Evolutionary conservation across 1,139 yeast species (phyloP).

Genomic region (Candida dubliniensis): DNA sequence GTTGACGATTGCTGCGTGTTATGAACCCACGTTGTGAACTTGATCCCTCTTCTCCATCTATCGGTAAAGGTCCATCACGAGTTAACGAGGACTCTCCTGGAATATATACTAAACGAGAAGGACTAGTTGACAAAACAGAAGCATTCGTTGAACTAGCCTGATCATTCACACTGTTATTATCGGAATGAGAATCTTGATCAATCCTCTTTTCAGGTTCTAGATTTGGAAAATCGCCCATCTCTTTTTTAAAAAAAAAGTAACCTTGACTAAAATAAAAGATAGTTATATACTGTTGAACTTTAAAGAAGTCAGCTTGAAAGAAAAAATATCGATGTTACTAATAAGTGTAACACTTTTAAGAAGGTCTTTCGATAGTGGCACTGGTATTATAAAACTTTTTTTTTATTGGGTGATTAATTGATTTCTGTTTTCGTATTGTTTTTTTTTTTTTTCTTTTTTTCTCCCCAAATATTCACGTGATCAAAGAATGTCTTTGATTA

Average conservation of each 20-base stretch:
- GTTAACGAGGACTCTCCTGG: conserved; percentile 31
- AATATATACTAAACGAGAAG: conserved; percentile 33
- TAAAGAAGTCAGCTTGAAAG: not conserved
- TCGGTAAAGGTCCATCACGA: conserved; percentile 27
- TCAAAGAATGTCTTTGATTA: not conserved
- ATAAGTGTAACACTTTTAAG: too few relatives aligned
- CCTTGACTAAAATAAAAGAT: not conserved
- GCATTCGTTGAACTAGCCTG: conserved; percentile 17
- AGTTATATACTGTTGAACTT: not conserved
- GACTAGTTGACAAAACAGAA: conserved; percentile 13
- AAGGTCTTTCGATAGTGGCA: conserved; percentile 1
- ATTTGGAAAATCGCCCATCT: conserved; percentile 9
- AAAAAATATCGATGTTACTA: not conserved
- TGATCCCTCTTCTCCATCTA: conserved; percentile 26
- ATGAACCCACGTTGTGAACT: conserved; percentile 4
- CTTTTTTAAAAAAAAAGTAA: not conserved
- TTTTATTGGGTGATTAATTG: not conserved
- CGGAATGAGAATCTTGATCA: not conserved
- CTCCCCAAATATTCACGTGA: not conserved
- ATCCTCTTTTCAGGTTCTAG: conserved; percentile 1
- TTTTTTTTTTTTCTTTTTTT: not conserved
- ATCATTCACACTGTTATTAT: conserved; percentile 17
- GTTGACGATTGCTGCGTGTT: conserved; percentile 8
- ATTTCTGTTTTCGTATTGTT: not conserved
- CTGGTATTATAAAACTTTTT: conserved; percentile 1